Conservation (phyloP, 2,329 filamentous ascomycete species). For the Colletotrichum shisoi region DNA sequence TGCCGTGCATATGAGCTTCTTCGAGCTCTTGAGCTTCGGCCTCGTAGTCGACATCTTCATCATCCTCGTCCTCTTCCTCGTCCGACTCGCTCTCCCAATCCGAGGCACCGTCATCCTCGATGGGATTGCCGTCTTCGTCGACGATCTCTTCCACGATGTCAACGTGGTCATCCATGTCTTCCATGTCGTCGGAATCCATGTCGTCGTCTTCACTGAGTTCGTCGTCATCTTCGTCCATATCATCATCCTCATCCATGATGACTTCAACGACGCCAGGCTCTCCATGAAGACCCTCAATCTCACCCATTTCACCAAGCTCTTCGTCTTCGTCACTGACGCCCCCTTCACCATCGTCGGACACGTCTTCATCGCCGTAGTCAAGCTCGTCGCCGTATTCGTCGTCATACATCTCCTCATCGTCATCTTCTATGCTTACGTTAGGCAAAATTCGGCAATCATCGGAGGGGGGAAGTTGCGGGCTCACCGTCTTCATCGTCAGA, state of each 20-base stretch:
- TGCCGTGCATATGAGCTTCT: constrained; percentile 56
- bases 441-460: constrained; percentile 30
- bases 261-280: constrained; percentile 73
- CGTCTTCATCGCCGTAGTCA: constrained; percentile 85
- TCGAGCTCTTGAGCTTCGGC: constrained; percentile 63
- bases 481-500: constrained; percentile 75
- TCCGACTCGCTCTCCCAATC: constrained; percentile 69
- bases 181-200: constrained; percentile 58
- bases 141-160: constrained; percentile 62
- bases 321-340: constrained; percentile 92
- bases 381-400: constrained; percentile 92
- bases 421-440: constrained; percentile 55
- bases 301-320: constrained; percentile 81
- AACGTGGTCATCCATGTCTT: constrained; percentile 61
- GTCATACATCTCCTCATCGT: constrained; percentile 91
- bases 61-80: constrained; percentile 62
- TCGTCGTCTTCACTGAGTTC: constrained; percentile 62
- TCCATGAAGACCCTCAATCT: constrained; percentile 77
- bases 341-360: constrained; percentile 80
- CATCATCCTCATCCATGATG: constrained; percentile 74
- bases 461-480: constrained; percentile 22
- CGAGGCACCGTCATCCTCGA: constrained; percentile 67
- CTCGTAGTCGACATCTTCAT: constrained; percentile 64
- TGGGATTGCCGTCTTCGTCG: constrained; percentile 68
- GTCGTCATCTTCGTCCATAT: constrained; percentile 70